These are phyloP conservation scores for Panaeolus papilionaceus DNA, from an alignment of 768 basidiomycete genomes.

Conservation along the genomic window DNA sequence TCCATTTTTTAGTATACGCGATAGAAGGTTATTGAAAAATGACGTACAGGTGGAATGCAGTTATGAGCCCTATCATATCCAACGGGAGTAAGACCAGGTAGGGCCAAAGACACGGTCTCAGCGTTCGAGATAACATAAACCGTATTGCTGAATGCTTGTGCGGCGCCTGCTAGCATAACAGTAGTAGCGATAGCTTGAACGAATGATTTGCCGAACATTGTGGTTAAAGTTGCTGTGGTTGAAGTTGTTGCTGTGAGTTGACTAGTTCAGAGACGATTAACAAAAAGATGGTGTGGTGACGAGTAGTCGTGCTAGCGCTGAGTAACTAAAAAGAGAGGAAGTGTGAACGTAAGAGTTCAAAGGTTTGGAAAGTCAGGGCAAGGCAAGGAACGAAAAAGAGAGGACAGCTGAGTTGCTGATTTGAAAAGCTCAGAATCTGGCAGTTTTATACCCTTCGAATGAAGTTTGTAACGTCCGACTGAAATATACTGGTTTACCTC, in stretches of 20 bases:
- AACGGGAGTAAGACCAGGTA: constrained; percentile 28
- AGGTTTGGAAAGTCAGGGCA: neutral
- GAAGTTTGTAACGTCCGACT: too few species aligned
- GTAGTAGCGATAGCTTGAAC: neutral
- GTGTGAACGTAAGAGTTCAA: neutral
- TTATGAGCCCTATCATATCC: constrained; percentile 28
- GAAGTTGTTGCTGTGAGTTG: too few species aligned
- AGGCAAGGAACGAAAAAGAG: constrained; percentile 15
- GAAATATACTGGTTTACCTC: neutral
- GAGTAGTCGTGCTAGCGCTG: neutral
- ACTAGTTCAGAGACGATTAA: neutral
- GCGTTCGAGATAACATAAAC: constrained; percentile 33
- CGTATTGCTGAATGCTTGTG: constrained; percentile 23
- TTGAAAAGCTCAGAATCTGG: neutral
- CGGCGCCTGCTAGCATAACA: neutral
- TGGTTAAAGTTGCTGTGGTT: neutral
- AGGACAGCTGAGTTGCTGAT: neutral
- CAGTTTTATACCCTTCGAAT: neutral
- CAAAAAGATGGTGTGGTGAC: neutral
- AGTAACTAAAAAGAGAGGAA: neutral
- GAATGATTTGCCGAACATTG: constrained; percentile 1
- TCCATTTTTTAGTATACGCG: neutral
- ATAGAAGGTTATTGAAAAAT: neutral
- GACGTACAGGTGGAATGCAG: constrained; percentile 29
- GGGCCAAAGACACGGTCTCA: constrained; percentile 28